Percentiles rank a stretch among this genome's conserved stretches.
These are phyloP conservation scores for Penicillium soppii DNA, from an alignment of 495 filamentous ascomycete genomes.

Conservation along the genomic window DNA sequence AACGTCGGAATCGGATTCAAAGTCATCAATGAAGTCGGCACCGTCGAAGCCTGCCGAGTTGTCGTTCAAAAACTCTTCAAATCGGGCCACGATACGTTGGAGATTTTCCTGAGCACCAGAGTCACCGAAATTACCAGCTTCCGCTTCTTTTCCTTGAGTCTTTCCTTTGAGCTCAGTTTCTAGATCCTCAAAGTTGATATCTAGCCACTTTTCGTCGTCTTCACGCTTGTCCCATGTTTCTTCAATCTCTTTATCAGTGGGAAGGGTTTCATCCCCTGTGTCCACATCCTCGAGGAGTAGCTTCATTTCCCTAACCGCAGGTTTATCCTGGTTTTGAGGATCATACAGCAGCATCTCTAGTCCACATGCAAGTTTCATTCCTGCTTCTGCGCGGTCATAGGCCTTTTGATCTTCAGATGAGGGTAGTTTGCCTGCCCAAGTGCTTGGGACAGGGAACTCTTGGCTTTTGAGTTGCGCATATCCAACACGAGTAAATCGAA, in stretches of 20 bases:
- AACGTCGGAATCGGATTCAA: constrained; percentile 52
- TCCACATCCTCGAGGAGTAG: constrained; percentile 72
- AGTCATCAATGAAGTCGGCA: constrained; percentile 69
- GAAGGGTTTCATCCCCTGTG: constrained; percentile 59
- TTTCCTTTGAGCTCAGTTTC: constrained; percentile 72
- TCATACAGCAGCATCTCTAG: constrained; percentile 83
- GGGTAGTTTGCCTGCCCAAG: constrained; percentile 53
- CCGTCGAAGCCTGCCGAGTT: constrained; percentile 77
- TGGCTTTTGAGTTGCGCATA: constrained; percentile 93
- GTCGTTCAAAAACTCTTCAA: constrained; percentile 91
- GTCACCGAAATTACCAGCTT: constrained; percentile 69
- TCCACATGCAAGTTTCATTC: constrained; percentile 87
- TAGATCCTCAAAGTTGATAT: constrained; percentile 87
- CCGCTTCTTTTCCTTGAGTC: constrained; percentile 32
- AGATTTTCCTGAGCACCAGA: constrained; percentile 76
- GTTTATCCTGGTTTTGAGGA: constrained; percentile 62
- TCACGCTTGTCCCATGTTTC: constrained; percentile 61
- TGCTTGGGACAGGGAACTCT: constrained; percentile 67
- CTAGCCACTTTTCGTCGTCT: constrained; percentile 89
- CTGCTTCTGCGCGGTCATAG: constrained; percentile 61
- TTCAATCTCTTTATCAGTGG: constrained; percentile 69
- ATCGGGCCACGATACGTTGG: constrained; percentile 83
- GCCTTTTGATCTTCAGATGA: constrained; percentile 32
- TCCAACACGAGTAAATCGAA: constrained; percentile 81
- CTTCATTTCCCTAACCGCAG: constrained; percentile 67